Evolutionary conservation across 108 stramenopile genomes (phyloP), one percentile per base, ranked within the genome.

Genomic region (Skeletonema grethae): DNA sequence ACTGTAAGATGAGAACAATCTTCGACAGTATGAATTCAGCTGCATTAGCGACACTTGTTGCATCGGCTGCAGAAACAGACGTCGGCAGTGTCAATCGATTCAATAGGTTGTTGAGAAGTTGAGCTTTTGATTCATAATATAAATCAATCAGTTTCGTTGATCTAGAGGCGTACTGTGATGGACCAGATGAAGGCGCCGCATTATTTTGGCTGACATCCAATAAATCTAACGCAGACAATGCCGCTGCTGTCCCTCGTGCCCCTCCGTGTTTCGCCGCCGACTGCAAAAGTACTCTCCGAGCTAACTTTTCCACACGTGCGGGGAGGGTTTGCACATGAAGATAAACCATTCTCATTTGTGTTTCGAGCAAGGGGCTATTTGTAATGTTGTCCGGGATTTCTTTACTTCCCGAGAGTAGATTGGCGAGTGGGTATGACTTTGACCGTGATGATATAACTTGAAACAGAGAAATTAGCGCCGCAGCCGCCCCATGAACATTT

Each of bases 111-210:
- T 79, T 83, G 34, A 94, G 64, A 6, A 90, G 79, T 60, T 77
- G 62, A 8, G 95, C 88, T 68, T 95, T 93, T 75, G 89, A 82
- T 30, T 92, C 92, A 72, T 89, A 95, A 77, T 95, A 95, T 36
- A 88, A 34, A 64, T 95, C 95, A 25, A 95, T 65, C 5, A 95
- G 78, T 31, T 65, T 58, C 39, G 39, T 64, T 35, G 81, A 57
- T 45, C 77, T 70, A 38, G 67, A 32, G 46, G 24, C 57, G 15
- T n/a, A 43, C 0, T 10, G 8, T 22, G 50, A 53, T 0, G 50
- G 22, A 7, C 50, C 50, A 15, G 50, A 53, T 53, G 50, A 22
- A 36, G 32, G 62, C 11, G 28, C 66, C 31, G 53, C 31, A 12
- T 61, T 38, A 41, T 24, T 46, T 41, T 22, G 11, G 29, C 64